These are phyloP conservation scores for Stylosanthes scabra DNA, from an alignment of 331 rosid species.

Conservation along the genomic window DNA sequence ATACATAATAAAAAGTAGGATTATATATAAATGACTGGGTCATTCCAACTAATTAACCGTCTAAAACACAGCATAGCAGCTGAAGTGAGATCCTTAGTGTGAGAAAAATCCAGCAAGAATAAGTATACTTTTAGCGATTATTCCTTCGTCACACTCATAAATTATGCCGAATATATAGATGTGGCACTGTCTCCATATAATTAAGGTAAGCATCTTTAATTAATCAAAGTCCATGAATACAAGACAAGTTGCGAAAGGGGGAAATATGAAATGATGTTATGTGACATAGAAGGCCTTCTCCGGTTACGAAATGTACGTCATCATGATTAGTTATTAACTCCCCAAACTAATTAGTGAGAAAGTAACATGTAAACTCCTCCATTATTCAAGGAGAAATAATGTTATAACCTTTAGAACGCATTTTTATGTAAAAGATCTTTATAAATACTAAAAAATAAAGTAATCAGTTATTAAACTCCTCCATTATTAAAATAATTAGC, in stretches of 20 bases:
- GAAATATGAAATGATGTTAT: too few species aligned
- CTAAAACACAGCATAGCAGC: conserved; percentile 8
- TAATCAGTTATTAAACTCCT: too few species aligned
- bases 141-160: neutral
- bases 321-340: conserved; percentile 7
- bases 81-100: conserved; percentile 26
- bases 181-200: neutral
- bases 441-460: too few species aligned
- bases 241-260: conserved; percentile 9
- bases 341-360: neutral
- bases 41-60: too few species aligned
- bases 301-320: neutral
- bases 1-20: too few species aligned
- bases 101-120: conserved; percentile 14
- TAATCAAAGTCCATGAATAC: neutral
- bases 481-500: too few species aligned
- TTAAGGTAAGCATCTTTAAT: neutral
- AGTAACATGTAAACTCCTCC: neutral
- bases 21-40: too few species aligned
- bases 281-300: conserved; percentile 13
- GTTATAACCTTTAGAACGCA: too few species aligned
- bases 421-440: too few species aligned
- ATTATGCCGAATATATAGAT: neutral
- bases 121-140: conserved; percentile 6
- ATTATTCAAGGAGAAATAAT: too few species aligned